A percentile compares a stretch with the other conserved stretches of the same genome.
phyloP scores from a whole-genome alignment of 2,329 filamentous ascomycete genomes.

The Pseudogymnoascus verrucosus region DNA sequence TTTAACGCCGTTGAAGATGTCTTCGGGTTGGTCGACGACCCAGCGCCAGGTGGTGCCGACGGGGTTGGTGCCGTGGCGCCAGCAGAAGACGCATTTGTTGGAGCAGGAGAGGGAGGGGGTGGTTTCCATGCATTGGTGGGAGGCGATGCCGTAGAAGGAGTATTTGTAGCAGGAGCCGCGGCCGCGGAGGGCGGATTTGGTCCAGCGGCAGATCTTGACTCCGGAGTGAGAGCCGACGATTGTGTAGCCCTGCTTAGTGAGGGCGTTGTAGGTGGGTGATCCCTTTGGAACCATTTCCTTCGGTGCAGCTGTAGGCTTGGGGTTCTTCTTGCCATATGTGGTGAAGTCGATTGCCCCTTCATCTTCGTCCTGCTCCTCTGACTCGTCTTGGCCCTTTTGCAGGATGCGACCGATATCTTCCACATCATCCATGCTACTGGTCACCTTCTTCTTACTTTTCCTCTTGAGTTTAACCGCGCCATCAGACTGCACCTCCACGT shows the following conservation, averaged over 20 bases:
- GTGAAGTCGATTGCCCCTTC: conserved; percentile 79
- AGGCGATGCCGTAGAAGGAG: conserved; percentile 94
- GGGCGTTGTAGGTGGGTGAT: conserved; percentile 78
- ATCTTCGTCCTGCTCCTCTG: conserved; percentile 24
- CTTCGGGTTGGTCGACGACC: conserved; percentile 82
- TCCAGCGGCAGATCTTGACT: conserved; percentile 98
- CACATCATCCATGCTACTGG: conserved; percentile 60
- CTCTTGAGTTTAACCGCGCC: conserved; percentile 40
- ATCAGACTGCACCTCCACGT: conserved; percentile 73
- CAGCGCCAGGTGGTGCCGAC: conserved; percentile 96
- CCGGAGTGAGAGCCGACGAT: conserved; percentile 94
- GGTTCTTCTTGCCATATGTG: conserved; percentile 50
- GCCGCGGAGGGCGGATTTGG: conserved; percentile 88
- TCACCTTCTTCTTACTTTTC: conserved; percentile 34
- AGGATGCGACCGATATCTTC: conserved; percentile 72
- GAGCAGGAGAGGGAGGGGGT: conserved; percentile 92
- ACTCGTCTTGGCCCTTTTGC: conserved; percentile 35
- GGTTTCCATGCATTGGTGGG: conserved; percentile 97
- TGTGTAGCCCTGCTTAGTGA: conserved; percentile 94
- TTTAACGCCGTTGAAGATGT: conserved; percentile 87
- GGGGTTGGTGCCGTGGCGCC: conserved; percentile 94
- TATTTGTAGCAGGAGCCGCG: conserved; percentile 96
- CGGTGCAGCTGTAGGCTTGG: conserved; percentile 32
- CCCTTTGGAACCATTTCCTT: conserved; percentile 94
- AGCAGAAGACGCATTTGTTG: conserved; percentile 99